Evolutionary conservation across 768 basidiomycete genomes (phyloP), one percentile per base, ranked within the genome.

Genomic region (Exidia glandulosa): DNA sequence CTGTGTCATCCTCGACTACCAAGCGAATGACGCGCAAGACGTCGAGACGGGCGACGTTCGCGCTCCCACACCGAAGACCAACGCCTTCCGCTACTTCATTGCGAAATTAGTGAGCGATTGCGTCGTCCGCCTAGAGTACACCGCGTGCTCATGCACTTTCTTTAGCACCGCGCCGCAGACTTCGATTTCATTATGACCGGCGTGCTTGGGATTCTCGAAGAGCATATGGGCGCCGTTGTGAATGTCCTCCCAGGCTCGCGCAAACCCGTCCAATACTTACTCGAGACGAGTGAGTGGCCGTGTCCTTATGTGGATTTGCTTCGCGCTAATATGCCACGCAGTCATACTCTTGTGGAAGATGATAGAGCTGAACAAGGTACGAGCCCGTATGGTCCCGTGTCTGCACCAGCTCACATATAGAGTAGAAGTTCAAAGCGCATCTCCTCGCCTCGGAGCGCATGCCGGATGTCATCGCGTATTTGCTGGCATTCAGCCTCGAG

Each of bases 21-120:
- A 93, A 68, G 81, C 88, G 62, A 88, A 86, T 3, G 77, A 77
- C 29, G 87, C 88, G 10, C 77, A 80, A 61, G 89, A 91, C 63
- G 67, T 69, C 32, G 62, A 73, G 4, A 63, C 69, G n/a, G 75
- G 69, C 29, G 68, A 75, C n/a, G 66, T 64, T 23, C 71, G 72
- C 14, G 68, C 75, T 1, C 86, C 88, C 1, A 83, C 83, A 1
- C 72, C 80, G 12, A 80, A 80, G 65, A 86, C 88, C 16, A 98
- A 99, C 68, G 83, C 91, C 2, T 99, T 96, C 71, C 79, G 90
- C 56, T 93, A 92, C 71, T 97, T 94, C 71, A 72, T 96, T 57
- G 86, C 91, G 63, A 96, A 96, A 71, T 71, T 98, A 68, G 92
- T 87, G 64, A 65, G 84, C 73, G 13, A 2, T 52, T 37, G n/a